Evolutionary conservation across 2,329 filamentous ascomycete genomes (phyloP), one percentile per base, ranked within the genome.

Genomic region (Akanthomyces uredinophilus): DNA sequence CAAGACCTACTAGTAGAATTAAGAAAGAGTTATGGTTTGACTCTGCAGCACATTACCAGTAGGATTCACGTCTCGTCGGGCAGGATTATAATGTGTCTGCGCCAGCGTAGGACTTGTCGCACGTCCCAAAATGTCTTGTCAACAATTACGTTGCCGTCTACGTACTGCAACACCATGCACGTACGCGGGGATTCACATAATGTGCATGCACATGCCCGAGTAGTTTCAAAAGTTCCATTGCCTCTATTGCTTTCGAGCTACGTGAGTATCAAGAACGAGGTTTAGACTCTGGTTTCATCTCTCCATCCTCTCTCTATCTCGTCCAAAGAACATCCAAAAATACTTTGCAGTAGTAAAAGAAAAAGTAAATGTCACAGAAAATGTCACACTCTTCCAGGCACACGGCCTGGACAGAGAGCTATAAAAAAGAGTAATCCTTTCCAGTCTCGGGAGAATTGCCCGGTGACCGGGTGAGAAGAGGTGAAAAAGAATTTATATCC

Each of bases 401-500:
- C n/a, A 2, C 16, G 14, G 24, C n/a, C 53, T 22, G 29, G 43
- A 24, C n/a, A 47, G 27, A 47, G 20, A 37, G 54, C 27, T 29
- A 16, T 57, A 57, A 57, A 35, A 54, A 47, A 53, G 20, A 53
- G 27, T 57, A 47, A 55, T 37, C 54, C 43, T 57, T 47, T 47
- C 29, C 43, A 44, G 39, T 57, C 41, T 43, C 37, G 27, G 13
- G 14, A 22, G 20, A 11, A 35, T 5, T 47, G 41, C 43, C 43
- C 41, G 32, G 53, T 27, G 43, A 58, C 55, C 18, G 7, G 20
- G 6, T 37, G 24, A 43, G 43, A 43, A 43, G 43, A 41, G 56
- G n/a, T 44, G 32, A 58, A 58, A 49, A 47, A 58, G 56, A 59
- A 59, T 51, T 24, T 49, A 49, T 39, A 57, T 59, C 56, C 46